A percentile compares a stretch with the other conserved stretches of the same genome.
phyloP scores from a whole-genome alignment of 129 eudicot species.

The Tanacetum coccineum region DNA sequence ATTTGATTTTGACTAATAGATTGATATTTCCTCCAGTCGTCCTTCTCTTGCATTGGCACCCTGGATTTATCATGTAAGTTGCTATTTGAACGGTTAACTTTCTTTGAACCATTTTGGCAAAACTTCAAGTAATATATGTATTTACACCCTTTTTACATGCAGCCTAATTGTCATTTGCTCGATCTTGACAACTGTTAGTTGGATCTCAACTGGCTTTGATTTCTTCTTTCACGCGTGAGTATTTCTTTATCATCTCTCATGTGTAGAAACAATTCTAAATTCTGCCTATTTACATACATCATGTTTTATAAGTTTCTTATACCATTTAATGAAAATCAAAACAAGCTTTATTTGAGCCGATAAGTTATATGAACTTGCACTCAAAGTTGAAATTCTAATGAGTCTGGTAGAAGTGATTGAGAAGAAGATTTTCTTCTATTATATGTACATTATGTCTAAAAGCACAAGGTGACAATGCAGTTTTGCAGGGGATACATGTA shows the following conservation, averaged over 20 bases:
- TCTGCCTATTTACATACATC: no score
- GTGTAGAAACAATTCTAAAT: background rate
- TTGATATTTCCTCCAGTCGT: constrained; percentile 52
- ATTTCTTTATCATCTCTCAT: background rate
- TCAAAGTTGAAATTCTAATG: no score
- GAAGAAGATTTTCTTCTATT: no score
- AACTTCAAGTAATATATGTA: background rate
- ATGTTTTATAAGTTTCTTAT: no score
- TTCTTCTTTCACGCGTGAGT: constrained; percentile 64
- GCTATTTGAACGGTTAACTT: constrained; percentile 11
- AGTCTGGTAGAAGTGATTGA: no score
- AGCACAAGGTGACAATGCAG: constrained; percentile 42
- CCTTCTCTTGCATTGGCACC: constrained; percentile 55
- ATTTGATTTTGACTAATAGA: constrained; percentile 25
- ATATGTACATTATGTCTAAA: constrained; percentile 6
- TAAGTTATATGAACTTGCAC: no score
- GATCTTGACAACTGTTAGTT: constrained; percentile 54
- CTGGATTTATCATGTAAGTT: constrained; percentile 57
- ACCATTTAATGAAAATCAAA: no score
- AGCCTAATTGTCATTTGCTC: constrained; percentile 54
- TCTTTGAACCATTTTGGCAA: background rate
- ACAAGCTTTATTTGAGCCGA: no score
- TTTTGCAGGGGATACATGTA: constrained; percentile 63
- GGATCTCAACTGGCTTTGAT: constrained; percentile 67
- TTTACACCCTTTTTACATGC: constrained; percentile 10